Conservation (phyloP, 2,329 filamentous ascomycete genomes). For the Septoria linicola region DNA sequence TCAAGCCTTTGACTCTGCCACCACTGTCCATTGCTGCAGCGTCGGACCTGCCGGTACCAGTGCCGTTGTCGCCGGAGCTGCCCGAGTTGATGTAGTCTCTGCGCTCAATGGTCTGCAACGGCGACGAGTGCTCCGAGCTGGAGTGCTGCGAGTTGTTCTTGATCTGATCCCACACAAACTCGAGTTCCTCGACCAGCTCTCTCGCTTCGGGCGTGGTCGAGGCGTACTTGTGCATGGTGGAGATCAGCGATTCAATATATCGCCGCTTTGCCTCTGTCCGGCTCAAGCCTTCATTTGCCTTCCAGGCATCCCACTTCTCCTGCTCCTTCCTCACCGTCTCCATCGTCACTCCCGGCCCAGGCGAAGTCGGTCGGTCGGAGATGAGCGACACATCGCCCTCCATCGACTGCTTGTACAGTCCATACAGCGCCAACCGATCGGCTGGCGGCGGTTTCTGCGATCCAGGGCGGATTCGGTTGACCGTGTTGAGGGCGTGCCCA, state of each 20-base stretch:
- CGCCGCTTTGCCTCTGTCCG: constrained; percentile 90
- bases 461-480: constrained; percentile 96
- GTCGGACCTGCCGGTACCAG: constrained; percentile 25
- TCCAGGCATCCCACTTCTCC: constrained; percentile 78
- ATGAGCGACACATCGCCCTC: constrained; percentile 94
- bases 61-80: constrained; percentile 29
- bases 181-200: constrained; percentile 88
- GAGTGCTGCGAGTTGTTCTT: constrained; percentile 61
- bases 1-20: constrained; percentile 28
- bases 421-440: constrained; percentile 90
- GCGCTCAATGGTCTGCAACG: constrained; percentile 36
- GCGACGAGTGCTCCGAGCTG: constrained; percentile 34
- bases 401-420: constrained; percentile 98
- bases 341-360: constrained; percentile 18
- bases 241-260: constrained; percentile 91
- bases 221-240: constrained; percentile 95
- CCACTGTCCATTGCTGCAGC: constrained; percentile 32
- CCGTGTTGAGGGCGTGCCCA: constrained; percentile 96
- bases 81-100: constrained; percentile 36
- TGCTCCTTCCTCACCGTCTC: constrained; percentile 40
- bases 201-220: constrained; percentile 78
- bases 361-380: constrained; percentile 71
- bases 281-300: constrained; percentile 76
- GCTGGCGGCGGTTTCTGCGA: constrained; percentile 80
- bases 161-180: constrained; percentile 99